Conservation (phyloP, 164 flowering plant species). For the Warburgia ugandensis region DNA sequence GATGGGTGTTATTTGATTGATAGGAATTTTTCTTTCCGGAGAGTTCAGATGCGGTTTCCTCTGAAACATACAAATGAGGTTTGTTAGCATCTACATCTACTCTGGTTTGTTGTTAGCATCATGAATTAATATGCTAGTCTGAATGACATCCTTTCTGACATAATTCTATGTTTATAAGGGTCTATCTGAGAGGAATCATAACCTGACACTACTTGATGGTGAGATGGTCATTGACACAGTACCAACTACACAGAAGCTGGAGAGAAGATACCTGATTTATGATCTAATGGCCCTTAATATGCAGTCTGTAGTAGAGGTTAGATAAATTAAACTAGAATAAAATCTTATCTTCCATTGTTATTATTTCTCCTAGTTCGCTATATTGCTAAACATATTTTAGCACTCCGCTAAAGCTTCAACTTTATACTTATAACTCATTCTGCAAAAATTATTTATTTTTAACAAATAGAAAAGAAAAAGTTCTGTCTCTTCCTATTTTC, state of each 20-base stretch:
- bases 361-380: too few relatives aligned
- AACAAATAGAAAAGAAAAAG: too few relatives aligned
- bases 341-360: too few relatives aligned
- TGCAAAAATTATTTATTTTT: too few relatives aligned
- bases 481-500: too few relatives aligned
- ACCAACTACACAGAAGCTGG: conserved; percentile 68
- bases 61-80: conserved; percentile 54
- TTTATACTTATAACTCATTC: too few relatives aligned
- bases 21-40: conserved; percentile 69
- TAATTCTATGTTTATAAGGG: conserved; percentile 31
- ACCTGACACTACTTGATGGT: conserved; percentile 90
- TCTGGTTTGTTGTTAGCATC: not conserved
- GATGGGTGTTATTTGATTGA: conserved; percentile 94
- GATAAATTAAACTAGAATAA: conserved; percentile 13
- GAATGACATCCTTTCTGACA: not conserved
- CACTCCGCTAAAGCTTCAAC: too few relatives aligned
- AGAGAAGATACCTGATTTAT: conserved; percentile 92
- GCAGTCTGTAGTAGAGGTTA: conserved; percentile 66
- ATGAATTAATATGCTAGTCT: too few relatives aligned
- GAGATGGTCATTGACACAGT: conserved; percentile 96
- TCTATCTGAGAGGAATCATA: conserved; percentile 51
- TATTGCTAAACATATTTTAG: too few relatives aligned
- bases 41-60: conserved; percentile 98
- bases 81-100: conserved; percentile 8
- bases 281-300: conserved; percentile 77